Evolutionary conservation across 2,329 filamentous ascomycete species (phyloP).

Genomic region (Davidsoniella neocaledoniae): DNA sequence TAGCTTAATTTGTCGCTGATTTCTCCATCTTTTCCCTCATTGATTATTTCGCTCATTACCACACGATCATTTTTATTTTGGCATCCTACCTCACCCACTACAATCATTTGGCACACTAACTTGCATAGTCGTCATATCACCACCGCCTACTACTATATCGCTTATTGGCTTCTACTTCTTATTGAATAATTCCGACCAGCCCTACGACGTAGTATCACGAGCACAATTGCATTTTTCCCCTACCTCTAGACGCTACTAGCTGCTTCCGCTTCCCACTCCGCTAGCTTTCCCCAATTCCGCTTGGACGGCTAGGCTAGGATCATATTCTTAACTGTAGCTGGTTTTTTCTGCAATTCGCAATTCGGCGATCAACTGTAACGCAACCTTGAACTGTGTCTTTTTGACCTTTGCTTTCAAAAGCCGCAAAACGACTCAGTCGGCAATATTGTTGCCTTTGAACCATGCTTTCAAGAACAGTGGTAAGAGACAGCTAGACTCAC

Average conservation of each 20-base stretch:
- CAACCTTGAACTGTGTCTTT: not conserved
- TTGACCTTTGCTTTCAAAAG: not conserved
- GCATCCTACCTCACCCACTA: no score
- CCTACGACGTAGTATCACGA: constrained; percentile 1
- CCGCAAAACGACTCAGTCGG: not conserved
- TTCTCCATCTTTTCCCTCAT: no score
- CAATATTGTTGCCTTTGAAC: not conserved
- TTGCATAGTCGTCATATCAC: no score
- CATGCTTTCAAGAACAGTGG: constrained; percentile 2
- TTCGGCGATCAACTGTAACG: not conserved
- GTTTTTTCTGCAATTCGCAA: not conserved
- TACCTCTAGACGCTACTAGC: no score
- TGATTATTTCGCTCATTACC: no score
- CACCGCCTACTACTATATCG: no score
- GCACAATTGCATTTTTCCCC: not conserved
- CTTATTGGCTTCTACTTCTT: no score
- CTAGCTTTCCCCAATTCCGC: not conserved
- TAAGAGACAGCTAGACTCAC: not conserved
- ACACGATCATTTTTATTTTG: no score
- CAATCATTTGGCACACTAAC: no score
- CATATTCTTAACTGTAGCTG: not conserved
- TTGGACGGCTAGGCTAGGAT: not conserved
- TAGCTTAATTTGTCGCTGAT: no score
- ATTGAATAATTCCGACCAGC: no score
- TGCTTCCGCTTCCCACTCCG: not conserved